Evolutionary conservation across 1,139 yeast genomes (phyloP), one percentile per base, ranked within the genome.

Genomic region (Pichia cactophila): DNA sequence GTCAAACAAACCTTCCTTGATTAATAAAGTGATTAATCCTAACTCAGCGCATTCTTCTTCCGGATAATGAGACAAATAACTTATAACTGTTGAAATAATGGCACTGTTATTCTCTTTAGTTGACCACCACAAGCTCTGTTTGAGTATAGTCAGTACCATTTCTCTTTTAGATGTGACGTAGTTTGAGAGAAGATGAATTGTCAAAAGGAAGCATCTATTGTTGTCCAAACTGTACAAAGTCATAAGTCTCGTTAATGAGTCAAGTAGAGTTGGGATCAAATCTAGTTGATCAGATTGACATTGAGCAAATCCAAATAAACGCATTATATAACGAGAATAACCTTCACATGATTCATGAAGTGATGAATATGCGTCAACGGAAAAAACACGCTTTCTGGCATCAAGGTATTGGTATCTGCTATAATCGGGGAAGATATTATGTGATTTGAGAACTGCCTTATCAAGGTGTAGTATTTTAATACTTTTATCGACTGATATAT

Each of bases 171-270:
- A 66, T 0, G 74, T 71, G 11, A 83, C 57, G 50, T 72, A 69
- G 47, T 47, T 41, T 6, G 60, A 55, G 39, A 61, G 54, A 6
- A 61, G 66, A 64, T 31, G 74, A 55, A 29, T 66, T 57, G 46
- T 56, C 54, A 50, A 54, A 56, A 86, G 87, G 50, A 90, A 72
- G 33, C 81, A 79, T 50, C 90, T 73, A 50, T 79, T 77, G 0
- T 95, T 86, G 59, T 92, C 97, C 48, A 92, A 72, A 46, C 76
- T 77, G 63, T 80, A 90, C 62, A 83, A 86, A 1, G 96, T 97
- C 48, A 85, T 82, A 6, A 86, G 64, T 35, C 74, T 35, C 16
- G 38, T 35, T 35, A 17, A 35, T 2, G 38, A 35, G 16, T 35
- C 38, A 4, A 49, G 70, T 71, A 17, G 11, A 14, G 14, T 31